phyloP scores from a whole-genome alignment of 495 filamentous ascomycete species.

The Coniosporium apollinis region DNA sequence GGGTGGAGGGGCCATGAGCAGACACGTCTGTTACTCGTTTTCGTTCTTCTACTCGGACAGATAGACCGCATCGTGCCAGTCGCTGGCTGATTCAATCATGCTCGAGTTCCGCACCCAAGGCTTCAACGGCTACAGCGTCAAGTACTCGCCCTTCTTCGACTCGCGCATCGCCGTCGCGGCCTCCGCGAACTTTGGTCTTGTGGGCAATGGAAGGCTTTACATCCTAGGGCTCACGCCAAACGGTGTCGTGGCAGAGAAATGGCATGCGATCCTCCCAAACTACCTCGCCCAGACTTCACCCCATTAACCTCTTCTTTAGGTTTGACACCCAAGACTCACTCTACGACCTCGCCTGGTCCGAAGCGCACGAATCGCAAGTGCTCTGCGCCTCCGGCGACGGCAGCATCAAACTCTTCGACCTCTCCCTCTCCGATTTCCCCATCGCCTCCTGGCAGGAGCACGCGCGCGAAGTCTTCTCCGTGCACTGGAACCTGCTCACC shows the following conservation, averaged over 20 bases:
- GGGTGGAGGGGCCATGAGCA: no score
- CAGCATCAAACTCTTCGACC: slow-evolving; percentile 85
- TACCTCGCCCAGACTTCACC: not conserved
- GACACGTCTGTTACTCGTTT: no score
- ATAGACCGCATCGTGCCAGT: no score
- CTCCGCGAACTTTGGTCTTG: slow-evolving; percentile 85
- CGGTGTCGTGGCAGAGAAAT: slow-evolving; percentile 71
- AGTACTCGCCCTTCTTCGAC: slow-evolving; percentile 97
- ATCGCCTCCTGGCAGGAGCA: slow-evolving; percentile 83
- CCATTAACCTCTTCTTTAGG: slow-evolving; percentile 22
- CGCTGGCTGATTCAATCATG: no score
- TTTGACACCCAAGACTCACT: slow-evolving; percentile 95
- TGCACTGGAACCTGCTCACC: slow-evolving; percentile 78
- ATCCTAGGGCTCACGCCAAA: slow-evolving; percentile 62
- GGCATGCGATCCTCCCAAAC: slow-evolving; percentile 23
- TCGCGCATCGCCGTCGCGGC: slow-evolving; percentile 75
- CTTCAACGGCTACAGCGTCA: slow-evolving; percentile 86
- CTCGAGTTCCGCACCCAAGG: slow-evolving; percentile 84
- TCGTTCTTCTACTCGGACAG: no score
- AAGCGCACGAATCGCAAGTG: slow-evolving; percentile 86
- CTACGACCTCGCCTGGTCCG: slow-evolving; percentile 87
- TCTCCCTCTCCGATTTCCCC: slow-evolving; percentile 55
- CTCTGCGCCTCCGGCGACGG: slow-evolving; percentile 79
- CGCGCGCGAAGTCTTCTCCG: slow-evolving; percentile 75
- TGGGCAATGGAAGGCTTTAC: slow-evolving; percentile 83